Percentiles rank a stretch among this genome's conserved stretches.
Evolutionary conservation across 257 asterid species (phyloP).

Genomic region (Thymus quinquecostatus): DNA sequence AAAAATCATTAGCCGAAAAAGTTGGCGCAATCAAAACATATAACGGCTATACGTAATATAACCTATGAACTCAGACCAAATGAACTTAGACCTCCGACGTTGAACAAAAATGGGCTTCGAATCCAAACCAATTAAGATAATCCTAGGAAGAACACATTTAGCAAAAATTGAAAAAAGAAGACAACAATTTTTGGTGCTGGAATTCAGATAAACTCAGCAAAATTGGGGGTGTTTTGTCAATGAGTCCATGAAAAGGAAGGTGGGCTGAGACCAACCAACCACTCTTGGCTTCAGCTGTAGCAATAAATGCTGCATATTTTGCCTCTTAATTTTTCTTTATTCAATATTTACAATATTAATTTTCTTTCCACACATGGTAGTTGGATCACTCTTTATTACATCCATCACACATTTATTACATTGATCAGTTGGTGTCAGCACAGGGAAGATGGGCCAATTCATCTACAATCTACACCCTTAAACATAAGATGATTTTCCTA

Average conservation of each 20-base stretch:
- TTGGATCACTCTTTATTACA: slow-evolving; percentile 40
- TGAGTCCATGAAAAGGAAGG: slow-evolving; percentile 1
- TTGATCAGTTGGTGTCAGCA: slow-evolving; percentile 12
- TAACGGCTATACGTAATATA: neutral
- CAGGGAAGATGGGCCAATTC: neutral
- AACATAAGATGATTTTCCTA: neutral
- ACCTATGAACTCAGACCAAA: neutral
- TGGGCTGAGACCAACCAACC: slow-evolving; percentile 30
- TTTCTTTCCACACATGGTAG: slow-evolving; percentile 34
- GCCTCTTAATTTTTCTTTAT: neutral
- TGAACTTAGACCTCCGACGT: neutral
- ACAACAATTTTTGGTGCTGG: neutral
- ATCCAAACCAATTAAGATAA: neutral
- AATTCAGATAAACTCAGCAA: neutral
- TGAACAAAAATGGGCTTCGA: neutral
- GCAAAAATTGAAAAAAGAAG: neutral
- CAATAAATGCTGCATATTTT: slow-evolving; percentile 39
- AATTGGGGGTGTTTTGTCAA: slow-evolving; percentile 6
- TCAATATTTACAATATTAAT: slow-evolving; percentile 31
- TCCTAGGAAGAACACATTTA: neutral
- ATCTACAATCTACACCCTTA: neutral
- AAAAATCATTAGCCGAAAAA: neutral
- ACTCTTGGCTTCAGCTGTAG: slow-evolving; percentile 31
- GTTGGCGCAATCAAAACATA: neutral
- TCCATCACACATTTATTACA: slow-evolving; percentile 37